Base-by-base conservation (phyloP, 129 eudicot genomes). In the Centrapalus pauciflorus region DNA sequence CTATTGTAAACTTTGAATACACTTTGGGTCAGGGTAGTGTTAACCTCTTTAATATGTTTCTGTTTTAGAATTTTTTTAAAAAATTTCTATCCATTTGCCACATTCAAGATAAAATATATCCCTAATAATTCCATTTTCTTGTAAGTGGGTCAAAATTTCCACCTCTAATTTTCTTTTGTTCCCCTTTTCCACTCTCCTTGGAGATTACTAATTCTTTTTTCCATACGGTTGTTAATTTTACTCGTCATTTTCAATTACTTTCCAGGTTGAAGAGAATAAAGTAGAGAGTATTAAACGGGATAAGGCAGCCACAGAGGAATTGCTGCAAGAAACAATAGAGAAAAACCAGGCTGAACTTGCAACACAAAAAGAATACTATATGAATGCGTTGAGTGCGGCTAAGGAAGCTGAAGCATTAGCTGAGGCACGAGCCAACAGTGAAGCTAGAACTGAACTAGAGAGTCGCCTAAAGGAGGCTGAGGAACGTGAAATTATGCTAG, bases 381-480 rank as follows among this genome's bases (percentile, higher is more conserved):
- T 90, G 11, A 77, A 76, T 75, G 96, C 97, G 16, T 72, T 91
- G 60, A 79, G 52, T 67, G 94, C 80, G 45, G 96, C 97, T 45
- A 91, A 87, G 69, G 95, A 91, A 73, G 97, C 96, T 56, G 94
- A 87, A 77, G 88, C 97, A 32, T 81, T 91, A 74, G 90, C 97
- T 20, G 90, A 91, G 72, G 83, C 97, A 70, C 86, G 87, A 30
- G 97, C 94, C 54, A 87, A 91, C 74, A 83, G 74, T 81, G 96
- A 91, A 78, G 96, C 97, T 51, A 86, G 91, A 74, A 91, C 85
- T 26, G 90, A 85, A 75, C 78, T 91, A 9, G 96, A 91, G 72
- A 72, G 80, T 34, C 88, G 85, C 28, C 74, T 87, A 2, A 81
- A 85, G 67, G 88, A 80, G 79, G 94, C 95, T 20, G 85, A 81